A percentile compares a stretch with the other conserved stretches of the same genome.
phyloP scores from a whole-genome alignment of 2,329 filamentous ascomycete genomes.

The Fusarium sp. region DNA sequence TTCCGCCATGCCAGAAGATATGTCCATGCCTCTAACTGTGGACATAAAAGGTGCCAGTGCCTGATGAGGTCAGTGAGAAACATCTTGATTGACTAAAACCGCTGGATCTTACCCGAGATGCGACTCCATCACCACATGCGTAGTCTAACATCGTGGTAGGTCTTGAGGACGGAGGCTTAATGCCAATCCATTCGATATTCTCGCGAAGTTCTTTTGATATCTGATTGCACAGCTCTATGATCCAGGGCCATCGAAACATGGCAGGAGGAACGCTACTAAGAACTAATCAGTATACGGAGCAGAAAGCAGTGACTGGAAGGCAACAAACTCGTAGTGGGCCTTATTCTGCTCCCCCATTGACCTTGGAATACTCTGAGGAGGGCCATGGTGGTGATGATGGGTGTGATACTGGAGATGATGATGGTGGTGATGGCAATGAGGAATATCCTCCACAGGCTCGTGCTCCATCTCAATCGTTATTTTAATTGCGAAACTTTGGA shows the following conservation, averaged over 20 bases:
- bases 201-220: slow-evolving; percentile 45
- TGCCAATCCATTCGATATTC: slow-evolving; percentile 48
- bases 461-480: slow-evolving; percentile 15
- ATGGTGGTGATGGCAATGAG: slow-evolving; percentile 39
- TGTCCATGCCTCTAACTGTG: slow-evolving; percentile 52
- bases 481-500: no score
- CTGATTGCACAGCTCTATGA: slow-evolving; percentile 44
- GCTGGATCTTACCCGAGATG: slow-evolving; percentile 44
- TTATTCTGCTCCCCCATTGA: slow-evolving; percentile 46
- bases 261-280: slow-evolving; percentile 35
- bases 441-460: slow-evolving; percentile 18
- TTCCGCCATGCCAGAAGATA: slow-evolving; percentile 51
- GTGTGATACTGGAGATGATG: slow-evolving; percentile 42
- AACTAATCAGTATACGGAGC: not conserved
- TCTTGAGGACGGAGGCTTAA: slow-evolving; percentile 13
- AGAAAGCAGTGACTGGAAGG: accelerated
- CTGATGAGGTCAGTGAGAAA: slow-evolving; percentile 39
- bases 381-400: slow-evolving; percentile 42
- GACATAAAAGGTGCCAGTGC: slow-evolving; percentile 51
- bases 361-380: slow-evolving; percentile 20
- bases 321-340: slow-evolving; percentile 46
- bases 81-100: accelerated
- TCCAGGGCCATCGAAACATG: slow-evolving; percentile 45
- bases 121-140: slow-evolving; percentile 51
- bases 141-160: slow-evolving; percentile 50